Evolutionary conservation across 1,139 yeast genomes (phyloP), one percentile per base, ranked within the genome.

Genomic region (Debaryomyces fabryi): DNA sequence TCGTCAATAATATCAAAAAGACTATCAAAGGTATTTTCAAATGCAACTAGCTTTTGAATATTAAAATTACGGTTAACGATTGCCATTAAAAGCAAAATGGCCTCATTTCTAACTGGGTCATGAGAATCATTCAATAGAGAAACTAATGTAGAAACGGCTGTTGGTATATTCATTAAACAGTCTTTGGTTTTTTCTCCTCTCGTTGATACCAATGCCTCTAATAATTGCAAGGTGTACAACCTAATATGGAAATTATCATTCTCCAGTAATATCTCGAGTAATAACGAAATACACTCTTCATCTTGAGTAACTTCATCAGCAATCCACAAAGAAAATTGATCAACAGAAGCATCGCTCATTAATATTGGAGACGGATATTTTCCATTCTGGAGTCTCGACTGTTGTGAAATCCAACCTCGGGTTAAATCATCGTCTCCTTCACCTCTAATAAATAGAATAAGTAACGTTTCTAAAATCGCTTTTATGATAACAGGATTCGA

Each of bases 301-400:
- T 79, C 79, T 61, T 89, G 95, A 1, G 93, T 88, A 58, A 95
- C 75, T 57, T 91, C 98, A 67, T 95, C 99, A 0, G 98, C 91
- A 37, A 95, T 87, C 97, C 97, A 92, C 52, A 91, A 71, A 0
- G 97, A 88, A 57, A 95, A 88, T 59, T 90, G 96, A 61, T 93
- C 97, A 13, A 82, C 80, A 8, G 77, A 65, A 39, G 81, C 79
- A 37, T 80, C 79, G 39, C 79, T 81, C 68, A 85, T 67, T 23
- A 88, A 71, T 35, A 88, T 70, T 0, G 97, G 96, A 3, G 95
- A 86, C 0, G 95, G 92, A 56, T 87, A 87, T 59, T 86, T 86
- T 12, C 93, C 93, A 64, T 86, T 86, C 58, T 84, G 88, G n/a
- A 79, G 61, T 55, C 93, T 73, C n/a, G 89, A 83, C 61, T 86